Base-by-base conservation (phyloP, 2,329 filamentous ascomycete genomes). In the Coniochaeta hoffmannii region DNA sequence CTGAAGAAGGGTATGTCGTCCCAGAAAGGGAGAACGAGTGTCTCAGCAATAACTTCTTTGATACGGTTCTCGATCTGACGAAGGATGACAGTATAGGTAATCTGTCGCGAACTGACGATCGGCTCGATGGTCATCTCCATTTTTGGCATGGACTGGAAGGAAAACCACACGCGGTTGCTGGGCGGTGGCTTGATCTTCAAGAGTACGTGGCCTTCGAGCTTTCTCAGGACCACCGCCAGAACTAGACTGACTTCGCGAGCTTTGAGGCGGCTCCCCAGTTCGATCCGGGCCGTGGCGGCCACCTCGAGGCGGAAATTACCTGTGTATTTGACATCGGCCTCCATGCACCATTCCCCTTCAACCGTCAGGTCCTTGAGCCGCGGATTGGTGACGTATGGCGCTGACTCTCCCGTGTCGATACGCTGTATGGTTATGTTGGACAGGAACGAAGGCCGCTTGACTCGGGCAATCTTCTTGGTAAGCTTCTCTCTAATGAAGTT, bases 101-200 rank as follows among this genome's bases (percentile, higher is more conserved):
- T 96, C 68, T 97, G 93, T 56, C 93, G 85, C 14, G 91, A 88
- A 73, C 92, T 96, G 53, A 99, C 91, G 62, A 99, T 92, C 3
- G 94, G 94, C 68, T 97, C 91, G 44, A 97, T 90, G n/a, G 84
- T 84, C 78, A 97, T 86, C 59, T 96, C 91, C 75, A 99, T 88
- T 66, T 93, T 92, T 17, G 94, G 94, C 79, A 91, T 89, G n/a
- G 85, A 85, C 67, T 95, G 89, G 66, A 99, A 99, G 1, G 91
- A 87, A 62, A 97, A 83, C 94, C 94, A 99, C n/a, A 96, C 70
- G 38, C 94, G 84, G 68, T 99, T 99, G 70, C 91, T 97, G 0
- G 94, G 94, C 15, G 93, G 90, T 7, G 94, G 90, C 69, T 99
- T 99, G 69, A 97, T 86, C 65, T 90, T 88, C 64, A 97, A 78